These are phyloP conservation scores for Evernia prunastri DNA, from an alignment of 495 filamentous ascomycete genomes.

Conservation along the genomic window DNA sequence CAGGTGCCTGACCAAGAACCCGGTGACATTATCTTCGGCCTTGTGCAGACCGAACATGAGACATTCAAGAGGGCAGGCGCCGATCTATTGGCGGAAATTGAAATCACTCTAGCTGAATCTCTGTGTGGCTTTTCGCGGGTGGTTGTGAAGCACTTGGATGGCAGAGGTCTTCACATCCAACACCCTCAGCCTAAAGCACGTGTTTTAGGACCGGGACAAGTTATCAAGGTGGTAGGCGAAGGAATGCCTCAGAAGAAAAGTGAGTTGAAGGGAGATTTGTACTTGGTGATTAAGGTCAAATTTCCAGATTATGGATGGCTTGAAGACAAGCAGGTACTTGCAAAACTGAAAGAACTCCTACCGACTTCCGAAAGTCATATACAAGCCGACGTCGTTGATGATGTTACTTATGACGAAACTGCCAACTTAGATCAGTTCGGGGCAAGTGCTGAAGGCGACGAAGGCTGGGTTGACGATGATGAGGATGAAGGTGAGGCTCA, in stretches of 20 bases:
- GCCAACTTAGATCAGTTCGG: slow-evolving; percentile 74
- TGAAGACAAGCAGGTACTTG: slow-evolving; percentile 56
- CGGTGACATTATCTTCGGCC: slow-evolving; percentile 83
- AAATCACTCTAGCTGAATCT: slow-evolving; percentile 76
- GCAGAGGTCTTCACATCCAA: slow-evolving; percentile 75
- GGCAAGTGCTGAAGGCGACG: slow-evolving; percentile 63
- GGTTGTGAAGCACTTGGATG: slow-evolving; percentile 88
- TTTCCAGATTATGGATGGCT: slow-evolving; percentile 87
- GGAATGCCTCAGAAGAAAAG: slow-evolving; percentile 90
- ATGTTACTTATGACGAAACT: slow-evolving; percentile 76
- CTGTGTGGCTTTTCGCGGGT: slow-evolving; percentile 85
- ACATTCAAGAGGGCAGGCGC: slow-evolving; percentile 73
- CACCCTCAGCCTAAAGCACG: slow-evolving; percentile 63
- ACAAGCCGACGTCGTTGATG: slow-evolving; percentile 66
- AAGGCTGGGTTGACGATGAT: slow-evolving; percentile 75
- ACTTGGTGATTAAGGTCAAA: slow-evolving; percentile 74
- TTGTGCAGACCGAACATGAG: slow-evolving; percentile 75
- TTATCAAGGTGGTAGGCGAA: slow-evolving; percentile 77
- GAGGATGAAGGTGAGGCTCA: slow-evolving; percentile 60
- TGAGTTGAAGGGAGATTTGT: slow-evolving; percentile 80
- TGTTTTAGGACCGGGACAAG: slow-evolving; percentile 70
- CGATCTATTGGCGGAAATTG: slow-evolving; percentile 72
- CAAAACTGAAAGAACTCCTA: slow-evolving; percentile 64
- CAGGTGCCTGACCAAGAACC: slow-evolving; percentile 86
- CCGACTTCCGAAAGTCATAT: slow-evolving; percentile 58